Conservation (phyloP, 2,329 filamentous ascomycete genomes). For the Fusarium heterosporum region DNA sequence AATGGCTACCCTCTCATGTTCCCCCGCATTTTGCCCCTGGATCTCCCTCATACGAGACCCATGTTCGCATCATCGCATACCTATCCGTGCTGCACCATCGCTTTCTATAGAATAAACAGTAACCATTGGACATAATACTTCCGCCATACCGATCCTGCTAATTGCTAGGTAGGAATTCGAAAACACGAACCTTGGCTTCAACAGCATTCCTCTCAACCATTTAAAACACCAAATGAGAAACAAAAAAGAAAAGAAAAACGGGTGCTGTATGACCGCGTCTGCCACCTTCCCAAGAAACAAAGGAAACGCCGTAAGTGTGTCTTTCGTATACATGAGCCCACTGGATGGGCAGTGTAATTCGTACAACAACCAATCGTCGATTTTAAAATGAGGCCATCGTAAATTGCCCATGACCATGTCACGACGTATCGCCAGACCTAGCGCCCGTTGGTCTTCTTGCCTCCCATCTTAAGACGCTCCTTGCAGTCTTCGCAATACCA, state of each 20-base stretch:
- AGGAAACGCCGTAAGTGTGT: slow-evolving; percentile 41
- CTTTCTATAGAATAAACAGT: slow-evolving; percentile 30
- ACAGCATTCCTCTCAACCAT: slow-evolving; percentile 1
- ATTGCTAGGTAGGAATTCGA: slow-evolving; percentile 7
- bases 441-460: slow-evolving; percentile 64
- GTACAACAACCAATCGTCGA: slow-evolving; percentile 29
- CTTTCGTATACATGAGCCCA: slow-evolving; percentile 40
- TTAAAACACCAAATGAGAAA: slow-evolving; percentile 24
- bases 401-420: slow-evolving; percentile 30
- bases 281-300: slow-evolving; percentile 27
- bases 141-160: slow-evolving; percentile 9
- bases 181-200: slow-evolving; percentile 2
- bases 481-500: slow-evolving; percentile 88
- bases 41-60: slow-evolving; percentile 3
- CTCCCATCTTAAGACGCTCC: slow-evolving; percentile 68
- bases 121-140: slow-evolving; percentile 10
- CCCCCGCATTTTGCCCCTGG: slow-evolving; percentile 37
- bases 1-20: slow-evolving; percentile 23
- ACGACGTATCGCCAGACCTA: slow-evolving; percentile 45
- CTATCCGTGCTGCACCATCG: slow-evolving; percentile 13
- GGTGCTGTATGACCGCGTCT: slow-evolving; percentile 31
- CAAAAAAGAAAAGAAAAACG: slow-evolving; percentile 15
- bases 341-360: slow-evolving; percentile 24
- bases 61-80: slow-evolving; percentile 14
- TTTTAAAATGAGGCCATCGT: slow-evolving; percentile 28